These are phyloP conservation scores for Meira nashicola DNA, from an alignment of 1,284 basidiomycete genomes.

Conservation along the genomic window DNA sequence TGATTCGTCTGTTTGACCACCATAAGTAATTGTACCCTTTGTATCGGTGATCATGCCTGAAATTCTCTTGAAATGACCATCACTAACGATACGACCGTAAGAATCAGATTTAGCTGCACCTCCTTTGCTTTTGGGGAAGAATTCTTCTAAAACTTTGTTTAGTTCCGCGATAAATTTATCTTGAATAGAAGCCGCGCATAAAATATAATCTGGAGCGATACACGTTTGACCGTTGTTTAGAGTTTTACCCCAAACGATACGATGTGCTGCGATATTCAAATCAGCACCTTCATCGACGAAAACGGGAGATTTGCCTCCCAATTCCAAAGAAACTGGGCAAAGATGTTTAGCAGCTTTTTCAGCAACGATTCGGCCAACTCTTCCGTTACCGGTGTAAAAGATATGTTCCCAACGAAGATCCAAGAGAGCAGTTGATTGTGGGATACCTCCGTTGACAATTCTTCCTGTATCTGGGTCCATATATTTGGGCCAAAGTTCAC, in stretches of 20 bases:
- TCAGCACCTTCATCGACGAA: slow-evolving; percentile 66
- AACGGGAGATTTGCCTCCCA: slow-evolving; percentile 78
- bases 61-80: slow-evolving; percentile 63
- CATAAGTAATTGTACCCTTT: slow-evolving; percentile 67
- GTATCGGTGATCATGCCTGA: slow-evolving; percentile 64
- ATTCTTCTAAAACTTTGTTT: slow-evolving; percentile 58
- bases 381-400: slow-evolving; percentile 61
- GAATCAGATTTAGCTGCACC: slow-evolving; percentile 56
- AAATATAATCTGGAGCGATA: slow-evolving; percentile 68
- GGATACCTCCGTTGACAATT: slow-evolving; percentile 71
- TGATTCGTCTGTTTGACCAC: slow-evolving; percentile 64
- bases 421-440: slow-evolving; percentile 71
- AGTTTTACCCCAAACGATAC: slow-evolving; percentile 75
- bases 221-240: slow-evolving; percentile 62
- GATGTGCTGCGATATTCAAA: slow-evolving; percentile 54
- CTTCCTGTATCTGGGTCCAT: slow-evolving; percentile 68
- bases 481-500: slow-evolving; percentile 73
- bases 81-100: slow-evolving; percentile 59
- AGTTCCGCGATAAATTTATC: slow-evolving; percentile 64
- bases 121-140: slow-evolving; percentile 54
- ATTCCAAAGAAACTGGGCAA: slow-evolving; percentile 73
- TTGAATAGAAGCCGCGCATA: slow-evolving; percentile 65
- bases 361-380: slow-evolving; percentile 72
- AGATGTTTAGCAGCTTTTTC: slow-evolving; percentile 78
- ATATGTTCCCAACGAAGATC: slow-evolving; percentile 78